A percentile compares a stretch with the other conserved stretches of the same genome.
Evolutionary conservation across 768 basidiomycete species (phyloP).

Genomic region (Postia placenta): DNA sequence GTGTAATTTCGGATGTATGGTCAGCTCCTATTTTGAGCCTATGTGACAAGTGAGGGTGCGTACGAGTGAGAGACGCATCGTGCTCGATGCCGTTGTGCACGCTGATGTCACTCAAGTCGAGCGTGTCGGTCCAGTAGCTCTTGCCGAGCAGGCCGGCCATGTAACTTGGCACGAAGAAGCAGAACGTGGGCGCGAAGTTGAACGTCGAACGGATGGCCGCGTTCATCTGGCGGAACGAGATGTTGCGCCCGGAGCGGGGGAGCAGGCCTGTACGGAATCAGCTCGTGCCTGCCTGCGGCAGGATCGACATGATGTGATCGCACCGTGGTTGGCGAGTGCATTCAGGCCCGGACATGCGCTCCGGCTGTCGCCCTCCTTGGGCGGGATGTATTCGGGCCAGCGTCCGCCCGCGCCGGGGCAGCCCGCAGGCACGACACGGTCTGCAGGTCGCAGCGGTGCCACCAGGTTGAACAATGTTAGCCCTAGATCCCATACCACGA

Average conservation of each 20-base stretch:
- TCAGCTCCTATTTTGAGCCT: no score
- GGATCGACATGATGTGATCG: constrained; percentile 1
- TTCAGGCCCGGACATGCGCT: constrained; percentile 73
- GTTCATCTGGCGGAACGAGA: constrained; percentile 49
- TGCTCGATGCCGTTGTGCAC: constrained; percentile 76
- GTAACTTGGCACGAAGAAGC: constrained; percentile 56
- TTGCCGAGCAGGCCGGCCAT: constrained; percentile 53
- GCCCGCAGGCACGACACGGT: constrained; percentile 16
- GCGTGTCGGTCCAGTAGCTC: constrained; percentile 47
- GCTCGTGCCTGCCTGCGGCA: background rate
- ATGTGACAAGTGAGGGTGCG: no score
- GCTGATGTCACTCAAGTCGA: constrained; percentile 62
- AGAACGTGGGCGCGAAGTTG: constrained; percentile 68
- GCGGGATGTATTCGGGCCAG: constrained; percentile 64
- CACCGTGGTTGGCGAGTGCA: constrained; percentile 81
- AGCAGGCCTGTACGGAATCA: constrained; percentile 28
- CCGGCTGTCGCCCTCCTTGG: constrained; percentile 59
- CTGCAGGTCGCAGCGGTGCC: constrained; percentile 34
- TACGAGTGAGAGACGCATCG: constrained; percentile 57
- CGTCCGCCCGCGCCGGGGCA: constrained; percentile 45
- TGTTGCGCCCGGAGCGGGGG: constrained; percentile 62
- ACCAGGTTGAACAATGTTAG: constrained; percentile 49
- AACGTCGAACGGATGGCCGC: constrained; percentile 46
- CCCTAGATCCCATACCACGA: constrained; percentile 46
- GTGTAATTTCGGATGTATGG: background rate